phyloP scores from a whole-genome alignment of 2,329 filamentous ascomycete genomes.

The Neofusicoccum umdonicola region DNA sequence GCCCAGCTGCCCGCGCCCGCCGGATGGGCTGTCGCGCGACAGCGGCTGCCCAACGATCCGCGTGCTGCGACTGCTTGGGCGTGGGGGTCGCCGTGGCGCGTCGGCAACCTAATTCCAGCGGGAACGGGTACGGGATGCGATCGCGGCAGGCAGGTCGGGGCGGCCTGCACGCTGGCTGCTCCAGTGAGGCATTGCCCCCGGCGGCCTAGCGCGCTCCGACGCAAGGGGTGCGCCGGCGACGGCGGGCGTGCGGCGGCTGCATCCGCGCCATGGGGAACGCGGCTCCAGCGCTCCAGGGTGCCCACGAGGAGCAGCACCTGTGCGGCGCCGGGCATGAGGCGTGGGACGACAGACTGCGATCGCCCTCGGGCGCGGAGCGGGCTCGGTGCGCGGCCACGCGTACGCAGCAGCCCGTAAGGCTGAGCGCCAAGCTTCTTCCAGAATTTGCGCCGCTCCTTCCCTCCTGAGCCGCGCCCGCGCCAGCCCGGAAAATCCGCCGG shows the following conservation, averaged over 20 bases:
- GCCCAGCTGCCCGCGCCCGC: neutral
- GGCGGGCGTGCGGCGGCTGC: neutral
- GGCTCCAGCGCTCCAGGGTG: neutral
- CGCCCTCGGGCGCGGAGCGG: neutral
- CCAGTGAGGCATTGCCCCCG: neutral
- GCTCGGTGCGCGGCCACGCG: neutral
- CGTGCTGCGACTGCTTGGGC: neutral
- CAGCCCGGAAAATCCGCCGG: neutral
- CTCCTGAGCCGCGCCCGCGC: neutral
- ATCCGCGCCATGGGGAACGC: neutral
- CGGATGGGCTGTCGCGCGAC: neutral
- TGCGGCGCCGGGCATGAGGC: neutral
- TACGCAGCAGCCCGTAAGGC: slow-evolving; percentile 6
- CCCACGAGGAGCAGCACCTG: neutral
- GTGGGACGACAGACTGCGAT: neutral
- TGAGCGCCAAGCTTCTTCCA: slow-evolving; percentile 13
- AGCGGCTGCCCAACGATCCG: slow-evolving; percentile 7
- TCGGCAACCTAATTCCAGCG: slow-evolving; percentile 17
- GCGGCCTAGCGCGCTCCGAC: neutral
- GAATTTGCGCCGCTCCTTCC: neutral
- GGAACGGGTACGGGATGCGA: neutral
- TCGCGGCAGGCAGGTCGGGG: slow-evolving; percentile 6
- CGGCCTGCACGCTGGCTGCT: neutral
- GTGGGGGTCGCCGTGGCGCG: slow-evolving; percentile 6
- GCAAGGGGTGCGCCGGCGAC: neutral